phyloP scores from a whole-genome alignment of 768 basidiomycete species.

The Mycena maculata region DNA sequence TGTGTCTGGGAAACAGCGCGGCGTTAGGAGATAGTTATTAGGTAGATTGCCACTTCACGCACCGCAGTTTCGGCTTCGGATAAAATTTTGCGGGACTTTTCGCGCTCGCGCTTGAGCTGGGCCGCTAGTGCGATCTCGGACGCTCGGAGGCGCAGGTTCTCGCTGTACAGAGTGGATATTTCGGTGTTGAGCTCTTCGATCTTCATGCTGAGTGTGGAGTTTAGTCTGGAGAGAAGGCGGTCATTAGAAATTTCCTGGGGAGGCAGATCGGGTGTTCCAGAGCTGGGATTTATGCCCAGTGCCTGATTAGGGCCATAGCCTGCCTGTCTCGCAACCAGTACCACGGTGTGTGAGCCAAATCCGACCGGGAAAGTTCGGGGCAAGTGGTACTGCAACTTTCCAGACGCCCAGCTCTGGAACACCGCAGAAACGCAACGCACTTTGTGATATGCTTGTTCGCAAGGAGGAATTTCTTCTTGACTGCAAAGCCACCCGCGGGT shows the following conservation, averaged over 20 bases:
- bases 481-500: conserved; percentile 58
- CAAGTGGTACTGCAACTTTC: conserved; percentile 3
- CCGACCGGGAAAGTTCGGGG: background rate
- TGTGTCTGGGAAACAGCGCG: conserved; percentile 54
- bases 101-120: conserved; percentile 84
- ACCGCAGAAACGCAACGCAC: conserved; percentile 53
- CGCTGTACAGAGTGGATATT: conserved; percentile 83
- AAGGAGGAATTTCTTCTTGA: conserved; percentile 93
- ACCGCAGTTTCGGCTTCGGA: conserved; percentile 82
- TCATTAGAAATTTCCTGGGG: background rate
- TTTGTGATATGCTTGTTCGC: conserved; percentile 94
- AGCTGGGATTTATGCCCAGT: background rate
- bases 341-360: conserved; percentile 16
- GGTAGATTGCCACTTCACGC: conserved; percentile 41
- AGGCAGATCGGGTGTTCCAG: background rate
- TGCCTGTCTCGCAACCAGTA: background rate
- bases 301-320: background rate
- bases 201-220: conserved; percentile 85
- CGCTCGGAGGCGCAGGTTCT: conserved; percentile 84
- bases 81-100: conserved; percentile 78
- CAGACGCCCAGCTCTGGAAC: conserved; percentile 12
- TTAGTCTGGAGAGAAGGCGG: conserved; percentile 63
- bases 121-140: conserved; percentile 81
- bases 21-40: conserved; percentile 29
- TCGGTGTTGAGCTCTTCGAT: conserved; percentile 88